Evolutionary conservation across 805 yeast species (phyloP).

Genomic region (Yamadazyma sp.): DNA sequence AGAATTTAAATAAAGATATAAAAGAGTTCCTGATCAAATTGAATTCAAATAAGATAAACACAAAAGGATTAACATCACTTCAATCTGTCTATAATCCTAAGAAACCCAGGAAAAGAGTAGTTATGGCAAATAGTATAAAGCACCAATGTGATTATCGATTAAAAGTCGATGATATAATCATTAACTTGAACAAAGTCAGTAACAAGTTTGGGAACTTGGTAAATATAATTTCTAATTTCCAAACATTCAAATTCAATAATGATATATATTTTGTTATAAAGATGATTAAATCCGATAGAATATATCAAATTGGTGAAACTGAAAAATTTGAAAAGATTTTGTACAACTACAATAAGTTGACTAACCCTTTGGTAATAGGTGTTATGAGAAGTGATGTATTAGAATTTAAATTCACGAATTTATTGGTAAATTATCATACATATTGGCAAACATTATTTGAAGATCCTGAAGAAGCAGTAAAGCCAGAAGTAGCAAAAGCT

Average conservation of each 20-base stretch:
- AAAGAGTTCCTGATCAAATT: not conserved
- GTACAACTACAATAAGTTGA: slow-evolving; percentile 18
- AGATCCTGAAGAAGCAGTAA: not conserved
- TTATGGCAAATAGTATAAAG: slow-evolving; percentile 11
- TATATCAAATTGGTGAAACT: slow-evolving; percentile 4
- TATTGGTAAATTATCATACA: slow-evolving; percentile 10
- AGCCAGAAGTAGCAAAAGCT: not conserved
- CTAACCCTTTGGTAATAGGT: slow-evolving; percentile 9
- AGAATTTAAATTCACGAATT: slow-evolving; percentile 8
- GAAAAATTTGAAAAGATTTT: slow-evolving; percentile 13
- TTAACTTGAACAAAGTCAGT: slow-evolving; percentile 18
- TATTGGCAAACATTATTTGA: slow-evolving; percentile 12
- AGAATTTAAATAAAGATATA: not conserved
- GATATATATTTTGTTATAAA: slow-evolving; percentile 23
- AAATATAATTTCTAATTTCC: slow-evolving; percentile 12
- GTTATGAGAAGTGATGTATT: slow-evolving; percentile 3
- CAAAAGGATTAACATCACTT: not conserved
- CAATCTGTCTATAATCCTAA: slow-evolving; percentile 9
- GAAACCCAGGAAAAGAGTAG: slow-evolving; percentile 15
- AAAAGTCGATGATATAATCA: slow-evolving; percentile 12
- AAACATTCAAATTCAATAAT: slow-evolving; percentile 17
- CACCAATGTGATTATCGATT: slow-evolving; percentile 41
- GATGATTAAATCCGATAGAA: slow-evolving; percentile 17
- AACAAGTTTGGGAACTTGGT: slow-evolving; percentile 27
- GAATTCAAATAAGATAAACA: slow-evolving; percentile 2